Conservation (phyloP, 1,139 yeast genomes). For the Saccharomycopsis crataegensis region DNA sequence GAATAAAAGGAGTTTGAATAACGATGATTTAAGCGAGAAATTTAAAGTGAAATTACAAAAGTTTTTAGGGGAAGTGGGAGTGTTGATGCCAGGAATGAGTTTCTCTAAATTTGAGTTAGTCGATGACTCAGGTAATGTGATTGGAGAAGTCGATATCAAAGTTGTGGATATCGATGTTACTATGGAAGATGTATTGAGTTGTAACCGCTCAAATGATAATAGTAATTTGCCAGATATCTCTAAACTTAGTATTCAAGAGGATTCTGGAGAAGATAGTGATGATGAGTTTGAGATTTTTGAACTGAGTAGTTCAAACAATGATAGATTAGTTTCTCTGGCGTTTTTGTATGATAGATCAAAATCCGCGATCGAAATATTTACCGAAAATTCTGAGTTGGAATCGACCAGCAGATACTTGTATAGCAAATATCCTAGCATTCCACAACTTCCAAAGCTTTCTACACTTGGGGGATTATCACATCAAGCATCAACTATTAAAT, state of each 20-base stretch:
- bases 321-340: constrained; percentile 37
- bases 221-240: constrained; percentile 28
- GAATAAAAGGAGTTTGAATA: constrained; percentile 2
- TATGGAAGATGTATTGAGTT: not conserved
- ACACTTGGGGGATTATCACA: constrained; percentile 72
- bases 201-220: constrained; percentile 16
- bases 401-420: constrained; percentile 21
- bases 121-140: constrained; percentile 21
- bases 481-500: constrained; percentile 54
- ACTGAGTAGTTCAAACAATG: constrained; percentile 21
- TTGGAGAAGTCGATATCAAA: constrained; percentile 23
- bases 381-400: constrained; percentile 13
- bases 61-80: constrained; percentile 42
- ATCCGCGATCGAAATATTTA: constrained; percentile 27
- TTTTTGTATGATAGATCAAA: constrained; percentile 37
- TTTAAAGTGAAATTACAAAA: constrained; percentile 30
- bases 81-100: constrained; percentile 50
- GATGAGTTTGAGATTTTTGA: constrained; percentile 16
- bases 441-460: constrained; percentile 37
- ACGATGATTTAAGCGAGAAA: constrained; percentile 21
- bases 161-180: constrained; percentile 27
- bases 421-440: constrained; percentile 28
- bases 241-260: constrained; percentile 17
- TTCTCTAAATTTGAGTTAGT: constrained; percentile 21
- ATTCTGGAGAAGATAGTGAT: constrained; percentile 20